These are phyloP conservation scores for Lolium multiflorum DNA, from an alignment of 176 grass and related monocot genomes.

Conservation along the genomic window DNA sequence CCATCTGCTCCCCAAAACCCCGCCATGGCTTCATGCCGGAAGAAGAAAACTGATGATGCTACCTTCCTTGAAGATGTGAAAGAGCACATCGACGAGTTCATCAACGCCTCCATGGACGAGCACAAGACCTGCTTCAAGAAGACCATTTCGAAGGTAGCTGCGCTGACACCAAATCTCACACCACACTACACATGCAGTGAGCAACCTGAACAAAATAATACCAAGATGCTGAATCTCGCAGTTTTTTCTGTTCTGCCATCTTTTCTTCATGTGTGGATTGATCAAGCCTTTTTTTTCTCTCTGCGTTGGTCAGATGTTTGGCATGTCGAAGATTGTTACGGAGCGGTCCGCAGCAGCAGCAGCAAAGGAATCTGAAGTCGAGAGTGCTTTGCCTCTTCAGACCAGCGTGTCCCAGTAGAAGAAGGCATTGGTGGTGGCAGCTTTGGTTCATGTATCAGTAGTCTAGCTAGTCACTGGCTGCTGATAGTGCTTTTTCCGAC, in stretches of 20 bases:
- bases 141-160: constrained; percentile 77
- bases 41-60: constrained; percentile 79
- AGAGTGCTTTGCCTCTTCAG: constrained; percentile 82
- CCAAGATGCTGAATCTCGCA: neutral
- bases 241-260: neutral
- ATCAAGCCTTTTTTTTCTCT: neutral
- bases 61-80: constrained; percentile 80
- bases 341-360: constrained; percentile 49
- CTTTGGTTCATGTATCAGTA: neutral
- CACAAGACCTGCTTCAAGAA: constrained; percentile 96
- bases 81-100: constrained; percentile 92
- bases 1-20: constrained; percentile 50
- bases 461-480: neutral
- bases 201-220: too few relatives aligned
- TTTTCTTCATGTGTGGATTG: neutral
- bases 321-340: constrained; percentile 85
- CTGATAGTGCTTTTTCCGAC: neutral
- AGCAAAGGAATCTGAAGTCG: constrained; percentile 68
- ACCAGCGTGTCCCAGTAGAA: constrained; percentile 75
- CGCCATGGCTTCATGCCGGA: constrained; percentile 76
- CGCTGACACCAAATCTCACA: too few relatives aligned
- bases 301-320: constrained; percentile 76
- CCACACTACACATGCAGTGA: too few relatives aligned
- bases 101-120: constrained; percentile 93
- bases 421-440: neutral